Conservation (phyloP, 2,329 filamentous ascomycete genomes). For the Didymellaceae sp. region DNA sequence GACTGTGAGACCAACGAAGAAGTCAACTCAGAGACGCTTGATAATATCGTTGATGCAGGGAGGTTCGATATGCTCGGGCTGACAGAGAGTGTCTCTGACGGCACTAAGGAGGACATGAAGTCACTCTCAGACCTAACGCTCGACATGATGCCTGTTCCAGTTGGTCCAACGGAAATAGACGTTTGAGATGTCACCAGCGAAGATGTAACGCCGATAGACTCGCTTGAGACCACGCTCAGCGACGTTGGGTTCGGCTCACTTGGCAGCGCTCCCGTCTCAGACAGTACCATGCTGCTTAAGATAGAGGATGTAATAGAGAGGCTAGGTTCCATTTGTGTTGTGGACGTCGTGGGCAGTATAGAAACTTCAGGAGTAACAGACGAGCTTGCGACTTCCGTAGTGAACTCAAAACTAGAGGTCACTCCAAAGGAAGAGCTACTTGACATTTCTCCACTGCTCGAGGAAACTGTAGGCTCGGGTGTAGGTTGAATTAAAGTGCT, state of each 20-base stretch:
- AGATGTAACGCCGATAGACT: background rate
- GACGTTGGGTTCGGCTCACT: background rate
- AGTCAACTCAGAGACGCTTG: too few species aligned
- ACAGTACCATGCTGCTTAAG: background rate
- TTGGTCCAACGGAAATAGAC: background rate
- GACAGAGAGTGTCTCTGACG: constrained; percentile 3
- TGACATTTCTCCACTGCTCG: background rate
- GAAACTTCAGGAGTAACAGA: background rate
- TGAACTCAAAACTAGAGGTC: background rate
- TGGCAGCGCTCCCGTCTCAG: background rate
- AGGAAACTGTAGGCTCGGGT: background rate
- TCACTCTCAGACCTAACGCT: background rate
- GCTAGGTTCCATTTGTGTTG: background rate
- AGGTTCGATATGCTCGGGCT: background rate
- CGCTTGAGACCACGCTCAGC: background rate
- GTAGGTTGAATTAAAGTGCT: background rate
- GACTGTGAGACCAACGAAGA: background rate
- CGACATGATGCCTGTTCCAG: background rate
- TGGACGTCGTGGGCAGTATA: background rate
- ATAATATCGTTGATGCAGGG: background rate
- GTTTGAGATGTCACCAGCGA: background rate
- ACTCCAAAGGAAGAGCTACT: background rate
- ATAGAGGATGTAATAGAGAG: background rate
- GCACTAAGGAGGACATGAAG: background rate
- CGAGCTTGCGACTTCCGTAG: background rate